phyloP scores from a whole-genome alignment of 139 green algal genomes.

The Helicosporidium sp. region DNA sequence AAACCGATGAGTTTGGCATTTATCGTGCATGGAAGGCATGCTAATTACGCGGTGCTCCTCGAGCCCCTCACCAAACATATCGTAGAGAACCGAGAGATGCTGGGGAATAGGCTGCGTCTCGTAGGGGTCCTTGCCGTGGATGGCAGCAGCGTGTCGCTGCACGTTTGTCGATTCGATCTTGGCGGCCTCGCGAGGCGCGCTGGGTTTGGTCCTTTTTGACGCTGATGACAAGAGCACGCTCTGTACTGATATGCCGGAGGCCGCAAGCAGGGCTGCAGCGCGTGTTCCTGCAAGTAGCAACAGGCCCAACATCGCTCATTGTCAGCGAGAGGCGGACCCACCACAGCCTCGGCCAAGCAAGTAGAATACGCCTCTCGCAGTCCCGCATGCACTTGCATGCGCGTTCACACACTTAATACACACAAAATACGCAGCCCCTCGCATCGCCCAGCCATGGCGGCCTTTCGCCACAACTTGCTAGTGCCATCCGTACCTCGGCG shows the following conservation, averaged over 20 bases:
- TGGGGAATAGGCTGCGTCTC: conserved; percentile 8
- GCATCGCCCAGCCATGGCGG: no score
- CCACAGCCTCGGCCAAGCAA: no score
- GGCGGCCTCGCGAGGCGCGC: not conserved
- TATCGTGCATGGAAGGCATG: not conserved
- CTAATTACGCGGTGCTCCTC: no score
- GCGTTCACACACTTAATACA: no score
- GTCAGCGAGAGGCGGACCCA: no score
- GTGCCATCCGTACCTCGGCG: no score
- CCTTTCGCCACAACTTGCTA: no score
- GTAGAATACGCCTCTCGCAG: no score
- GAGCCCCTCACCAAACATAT: conserved; percentile 17
- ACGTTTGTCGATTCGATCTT: conserved; percentile 1
- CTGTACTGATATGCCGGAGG: not conserved
- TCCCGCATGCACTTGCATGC: no score
- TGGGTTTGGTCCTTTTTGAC: not conserved
- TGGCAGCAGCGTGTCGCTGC: not conserved
- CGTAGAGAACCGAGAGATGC: conserved; percentile 1
- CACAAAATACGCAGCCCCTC: no score
- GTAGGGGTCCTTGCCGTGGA: no score
- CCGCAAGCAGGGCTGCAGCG: conserved; percentile 6
- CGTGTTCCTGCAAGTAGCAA: conserved; percentile 10
- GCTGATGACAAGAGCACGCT: not conserved
- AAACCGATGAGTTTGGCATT: not conserved
- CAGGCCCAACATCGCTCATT: no score